Base-by-base conservation (phyloP, 257 asterid species). In the Solanum peruvianum region DNA sequence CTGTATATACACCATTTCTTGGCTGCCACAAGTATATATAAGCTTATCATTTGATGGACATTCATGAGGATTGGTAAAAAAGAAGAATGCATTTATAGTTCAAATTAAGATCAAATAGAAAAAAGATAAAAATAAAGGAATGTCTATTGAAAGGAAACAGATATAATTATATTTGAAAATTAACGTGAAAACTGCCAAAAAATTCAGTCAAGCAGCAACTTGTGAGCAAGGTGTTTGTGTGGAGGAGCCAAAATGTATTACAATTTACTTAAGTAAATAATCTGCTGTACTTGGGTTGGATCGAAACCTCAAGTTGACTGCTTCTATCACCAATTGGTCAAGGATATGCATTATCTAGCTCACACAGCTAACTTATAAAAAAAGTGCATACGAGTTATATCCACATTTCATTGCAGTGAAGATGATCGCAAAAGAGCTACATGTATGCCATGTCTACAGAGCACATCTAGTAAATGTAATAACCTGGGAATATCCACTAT, bases 1-100 rank as follows among this genome's bases (percentile, higher is more conserved):
- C 97, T 11, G 90, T 92, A 44, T 92, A 94, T 45, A 89, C 90
- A 80, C 95, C 98, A 89, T 93, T 91, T 82, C 86, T 87, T 35
- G 92, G 90, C 94, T 94, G 94, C 88, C 67, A 77, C 73, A 6
- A 66, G 62, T 37, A 84, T 37, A 29, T n/a, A 25, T 45, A 84
- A 64, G 77, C 66, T n/a, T 64, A 84, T 84, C 58, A 37, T 39
- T 25, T 64, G 67, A 6, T 80, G 21, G 7, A 41, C 56, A 75
- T 75, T 75, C 56, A 41, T 41, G 58, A 76, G 83, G 58, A 76
- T 76, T 41, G 58, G 42, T n/a, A 33, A 76, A 23, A n/a, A 39
- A 21, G 11, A 76, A n/a, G 58, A 76, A 42, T 13, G 58, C 58
- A 76, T 12, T 41, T 76, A 76, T 10, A 76, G 83, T 76, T 76